Evolutionary conservation across 2,329 filamentous ascomycete genomes (phyloP), one percentile per base, ranked within the genome.

Genomic region (Diaporthe caulivora): DNA sequence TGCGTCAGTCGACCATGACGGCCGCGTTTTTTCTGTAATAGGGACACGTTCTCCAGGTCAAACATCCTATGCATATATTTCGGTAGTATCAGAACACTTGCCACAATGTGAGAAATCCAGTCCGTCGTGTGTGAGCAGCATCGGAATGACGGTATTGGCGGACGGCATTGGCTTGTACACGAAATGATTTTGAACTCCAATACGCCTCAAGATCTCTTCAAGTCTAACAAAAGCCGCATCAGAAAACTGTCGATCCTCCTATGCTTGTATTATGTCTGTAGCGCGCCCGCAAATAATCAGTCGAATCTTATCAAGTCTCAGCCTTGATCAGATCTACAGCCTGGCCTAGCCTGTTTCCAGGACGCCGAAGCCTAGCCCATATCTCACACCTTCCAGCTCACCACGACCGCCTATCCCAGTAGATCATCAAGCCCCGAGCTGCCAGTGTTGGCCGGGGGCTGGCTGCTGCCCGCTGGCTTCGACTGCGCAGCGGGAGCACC

Each of bases 401-500:
- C 29, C 10, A 42, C n/a, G 44, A 26, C 15, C 4, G 17, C 47
- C 40, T 73, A 85, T 37, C 87, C 87, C 53, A 89, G 84, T 73
- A 89, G 78, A 79, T 89, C 87, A 72, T 86, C 85, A 60, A 88
- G 81, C 9, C 85, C 86, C 71, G 81, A 80, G 72, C 79, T 78
- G 31, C 80, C 74, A 24, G 62, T 51, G 76, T 76, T 71, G 54
- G 73, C 42, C 21, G 70, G 44, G 4, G 71, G 67, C 53, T 73
- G 73, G 74, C 79, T 75, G 74, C 78, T 75, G 64, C 77, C 77
- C 5, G 79, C 76, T 1, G 82, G 77, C 75, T 83, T 80, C n/a
- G 78, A 44, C 31, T 76, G 76, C 77, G 86, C 74, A 62, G 91
- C 87, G 21, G 93, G 88, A 0, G 94, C 90, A 24, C 96, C 97